A percentile compares a stretch with the other conserved stretches of the same genome.
Evolutionary conservation across 805 yeast species (phyloP).

Genomic region (Candida cerambycidarum): DNA sequence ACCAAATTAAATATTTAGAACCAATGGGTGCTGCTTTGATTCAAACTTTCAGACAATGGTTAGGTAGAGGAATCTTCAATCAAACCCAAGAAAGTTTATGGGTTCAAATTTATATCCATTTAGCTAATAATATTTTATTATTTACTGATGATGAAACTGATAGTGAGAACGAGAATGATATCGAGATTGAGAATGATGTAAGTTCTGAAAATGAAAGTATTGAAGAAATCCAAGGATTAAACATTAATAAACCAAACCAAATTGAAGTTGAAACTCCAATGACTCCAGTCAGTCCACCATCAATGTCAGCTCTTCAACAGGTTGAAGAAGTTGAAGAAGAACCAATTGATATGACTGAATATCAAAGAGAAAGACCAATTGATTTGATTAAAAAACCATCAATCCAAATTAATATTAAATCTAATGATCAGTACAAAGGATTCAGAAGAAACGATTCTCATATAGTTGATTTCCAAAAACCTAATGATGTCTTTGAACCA

Average conservation of each 20-base stretch:
- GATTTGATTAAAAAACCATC: constrained; percentile 14
- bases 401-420: constrained; percentile 14
- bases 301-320: constrained; percentile 15
- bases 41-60: constrained; percentile 36
- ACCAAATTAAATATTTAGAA: constrained; percentile 34
- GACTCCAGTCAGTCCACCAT: constrained; percentile 15
- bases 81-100: constrained; percentile 35
- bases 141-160: constrained; percentile 18
- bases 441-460: constrained; percentile 37
- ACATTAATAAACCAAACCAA: constrained; percentile 14
- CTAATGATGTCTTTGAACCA: constrained; percentile 17
- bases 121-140: constrained; percentile 39
- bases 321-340: constrained; percentile 16
- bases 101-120: constrained; percentile 39
- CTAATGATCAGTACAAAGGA: constrained; percentile 35
- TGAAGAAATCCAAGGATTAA: constrained; percentile 28
- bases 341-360: constrained; percentile 6
- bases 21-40: constrained; percentile 42
- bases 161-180: not conserved
- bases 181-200: constrained; percentile 2
- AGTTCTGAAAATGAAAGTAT: constrained; percentile 15
- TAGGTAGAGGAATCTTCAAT: constrained; percentile 31
- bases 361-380: constrained; percentile 11
- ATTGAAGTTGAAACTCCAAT: constrained; percentile 11
- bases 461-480: constrained; percentile 13